phyloP scores from a whole-genome alignment of 164 flowering plant genomes.

The Piper longum region DNA sequence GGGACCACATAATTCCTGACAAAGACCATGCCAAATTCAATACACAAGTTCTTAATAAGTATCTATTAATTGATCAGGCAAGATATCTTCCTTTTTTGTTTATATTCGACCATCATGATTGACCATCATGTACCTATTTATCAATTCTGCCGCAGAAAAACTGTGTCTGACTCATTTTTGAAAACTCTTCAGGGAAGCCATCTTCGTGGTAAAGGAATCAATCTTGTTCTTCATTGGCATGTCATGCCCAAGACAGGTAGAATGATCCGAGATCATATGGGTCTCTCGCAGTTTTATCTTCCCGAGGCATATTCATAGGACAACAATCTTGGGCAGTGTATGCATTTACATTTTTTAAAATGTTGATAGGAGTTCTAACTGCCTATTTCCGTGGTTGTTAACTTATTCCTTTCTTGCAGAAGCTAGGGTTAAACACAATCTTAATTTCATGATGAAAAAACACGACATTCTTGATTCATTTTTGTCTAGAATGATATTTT shows the following conservation, averaged over 20 bases:
- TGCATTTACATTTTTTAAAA: background rate
- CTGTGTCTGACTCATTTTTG: too few relatives aligned
- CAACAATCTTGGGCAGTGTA: background rate
- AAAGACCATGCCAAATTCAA: slow-evolving; percentile 9
- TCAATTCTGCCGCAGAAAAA: background rate
- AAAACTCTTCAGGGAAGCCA: slow-evolving; percentile 16
- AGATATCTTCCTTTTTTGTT: background rate
- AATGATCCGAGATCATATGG: slow-evolving; percentile 9
- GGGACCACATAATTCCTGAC: slow-evolving; percentile 15
- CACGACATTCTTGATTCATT: too few relatives aligned
- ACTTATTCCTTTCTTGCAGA: too few relatives aligned
- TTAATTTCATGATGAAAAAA: too few relatives aligned
- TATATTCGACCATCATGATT: background rate
- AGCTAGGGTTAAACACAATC: too few relatives aligned
- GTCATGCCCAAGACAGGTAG: slow-evolving; percentile 17
- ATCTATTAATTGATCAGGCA: slow-evolving; percentile 13
- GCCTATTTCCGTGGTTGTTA: too few relatives aligned
- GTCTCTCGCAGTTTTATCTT: slow-evolving; percentile 9
- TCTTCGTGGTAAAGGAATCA: slow-evolving; percentile 13
- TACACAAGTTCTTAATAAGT: slow-evolving; percentile 3
- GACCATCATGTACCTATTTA: background rate
- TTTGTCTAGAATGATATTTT: too few relatives aligned
- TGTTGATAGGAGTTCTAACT: background rate
- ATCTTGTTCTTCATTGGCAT: slow-evolving; percentile 15
- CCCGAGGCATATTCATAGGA: slow-evolving; percentile 12